phyloP scores from a whole-genome alignment of 2,329 filamentous ascomycete genomes.

The Mollisia scopiformis region DNA sequence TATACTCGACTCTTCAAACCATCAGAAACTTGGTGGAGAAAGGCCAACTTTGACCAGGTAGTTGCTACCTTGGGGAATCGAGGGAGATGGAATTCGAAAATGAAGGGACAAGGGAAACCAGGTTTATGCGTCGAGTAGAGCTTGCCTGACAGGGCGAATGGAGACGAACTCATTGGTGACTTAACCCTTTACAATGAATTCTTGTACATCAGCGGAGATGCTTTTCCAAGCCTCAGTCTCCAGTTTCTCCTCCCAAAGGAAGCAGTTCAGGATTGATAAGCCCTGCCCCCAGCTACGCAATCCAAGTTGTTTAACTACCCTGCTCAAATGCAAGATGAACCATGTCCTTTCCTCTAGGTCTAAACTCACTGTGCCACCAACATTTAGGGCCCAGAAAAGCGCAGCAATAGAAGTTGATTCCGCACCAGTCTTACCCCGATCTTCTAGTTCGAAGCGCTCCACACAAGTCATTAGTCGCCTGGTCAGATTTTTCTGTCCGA shows the following conservation, averaged over 20 bases:
- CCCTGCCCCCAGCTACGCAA: not conserved
- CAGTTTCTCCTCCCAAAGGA: too few species aligned
- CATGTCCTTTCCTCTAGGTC: conserved; percentile 8
- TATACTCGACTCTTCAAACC: not conserved
- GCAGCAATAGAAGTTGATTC: conserved; percentile 6
- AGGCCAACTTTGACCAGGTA: not conserved
- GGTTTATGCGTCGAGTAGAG: not conserved
- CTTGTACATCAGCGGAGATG: too few species aligned
- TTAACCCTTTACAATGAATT: too few species aligned
- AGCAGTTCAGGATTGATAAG: too few species aligned
- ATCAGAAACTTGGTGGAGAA: not conserved
- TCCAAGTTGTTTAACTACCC: conserved; percentile 5
- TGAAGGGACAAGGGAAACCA: not conserved
- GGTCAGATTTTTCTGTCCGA: too few species aligned
- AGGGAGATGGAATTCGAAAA: not conserved
- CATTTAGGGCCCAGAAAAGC: conserved; percentile 9
- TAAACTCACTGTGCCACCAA: conserved; percentile 9
- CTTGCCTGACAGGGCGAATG: not conserved
- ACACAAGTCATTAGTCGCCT: too few species aligned
- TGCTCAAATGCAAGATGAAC: conserved; percentile 9
- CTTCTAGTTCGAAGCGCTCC: too few species aligned
- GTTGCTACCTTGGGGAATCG: not conserved
- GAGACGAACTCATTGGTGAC: too few species aligned
- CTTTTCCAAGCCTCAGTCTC: too few species aligned
- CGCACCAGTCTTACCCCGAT: not conserved